These are phyloP conservation scores for Hansenula anomala DNA, from an alignment of 1,139 yeast genomes.

Conservation along the genomic window DNA sequence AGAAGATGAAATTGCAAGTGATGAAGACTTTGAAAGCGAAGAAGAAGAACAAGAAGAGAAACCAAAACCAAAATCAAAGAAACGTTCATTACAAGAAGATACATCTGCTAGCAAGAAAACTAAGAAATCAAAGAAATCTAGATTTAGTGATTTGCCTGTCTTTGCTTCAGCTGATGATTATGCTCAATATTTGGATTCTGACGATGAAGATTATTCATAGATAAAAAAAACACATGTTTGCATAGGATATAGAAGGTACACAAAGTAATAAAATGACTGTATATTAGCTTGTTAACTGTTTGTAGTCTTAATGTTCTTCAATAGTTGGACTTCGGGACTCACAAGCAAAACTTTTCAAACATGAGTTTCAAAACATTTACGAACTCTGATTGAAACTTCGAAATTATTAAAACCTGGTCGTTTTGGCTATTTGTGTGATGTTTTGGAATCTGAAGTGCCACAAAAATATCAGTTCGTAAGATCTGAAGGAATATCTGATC, in stretches of 20 bases:
- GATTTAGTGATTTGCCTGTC: slow-evolving; percentile 67
- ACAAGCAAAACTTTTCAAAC: too few relatives aligned
- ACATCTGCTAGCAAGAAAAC: slow-evolving; percentile 20
- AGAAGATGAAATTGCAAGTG: slow-evolving; percentile 24
- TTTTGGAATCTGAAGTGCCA: too few relatives aligned
- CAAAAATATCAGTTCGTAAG: too few relatives aligned
- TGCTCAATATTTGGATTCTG: slow-evolving; percentile 66
- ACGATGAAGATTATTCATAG: slow-evolving; percentile 38
- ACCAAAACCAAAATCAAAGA: slow-evolving; percentile 17
- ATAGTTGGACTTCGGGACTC: too few relatives aligned
- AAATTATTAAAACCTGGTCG: too few relatives aligned
- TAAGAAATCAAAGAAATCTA: slow-evolving; percentile 48
- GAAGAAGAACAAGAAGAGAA: slow-evolving; percentile 21
- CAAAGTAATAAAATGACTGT: too few relatives aligned
- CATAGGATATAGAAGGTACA: neutral
- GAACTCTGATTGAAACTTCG: too few relatives aligned
- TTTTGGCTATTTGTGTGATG: too few relatives aligned
- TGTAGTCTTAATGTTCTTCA: too few relatives aligned
- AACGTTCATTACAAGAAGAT: slow-evolving; percentile 20
- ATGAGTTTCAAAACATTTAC: too few relatives aligned
- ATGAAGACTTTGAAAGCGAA: slow-evolving; percentile 17
- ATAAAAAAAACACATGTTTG: neutral
- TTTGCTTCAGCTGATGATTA: slow-evolving; percentile 92
- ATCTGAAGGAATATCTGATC: too few relatives aligned
- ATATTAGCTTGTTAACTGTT: too few relatives aligned